Evolutionary conservation across 768 basidiomycete species (phyloP), one percentile per base, ranked within the genome.

Genomic region (Naematelia encephala): DNA sequence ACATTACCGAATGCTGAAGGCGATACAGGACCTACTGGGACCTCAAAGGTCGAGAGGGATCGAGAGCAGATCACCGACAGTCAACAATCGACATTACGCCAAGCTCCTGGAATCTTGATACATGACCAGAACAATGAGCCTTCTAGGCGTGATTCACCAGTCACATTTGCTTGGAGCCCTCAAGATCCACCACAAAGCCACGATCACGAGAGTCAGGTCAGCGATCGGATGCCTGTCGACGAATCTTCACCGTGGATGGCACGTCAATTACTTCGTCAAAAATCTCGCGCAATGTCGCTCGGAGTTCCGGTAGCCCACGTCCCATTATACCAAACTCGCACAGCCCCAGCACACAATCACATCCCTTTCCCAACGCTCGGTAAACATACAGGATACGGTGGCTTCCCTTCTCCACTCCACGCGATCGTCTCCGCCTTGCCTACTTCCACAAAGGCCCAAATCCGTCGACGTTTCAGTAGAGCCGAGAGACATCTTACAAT

Each of bases 351-450:
- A 30, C 27, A 10, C 12, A 27, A 42, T 23, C 49, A 39, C 28
- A 30, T 51, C 14, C 48, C 49, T 14, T n/a, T 3, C n/a, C 49
- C 30, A 28, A 44, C 4, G 2, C 48, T 26, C 44, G n/a, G 8
- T 16, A 54, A 46, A 13, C 51, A 59, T 23, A 19, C 45, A 23
- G 51, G 58, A 11, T 5, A 29, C 26, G 39, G 58, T 16, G 39
- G 51, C 2, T 59, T 59, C 43, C 44, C 58, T 2, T 16, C 34
- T 22, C 39, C 51, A 3, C 23, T 47, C 4, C 44, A 55, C 3
- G 5, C 26, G 2, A 34, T 44, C 10, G 13, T 23, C 11, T 39
- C 51, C 39, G 21, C 50, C 25, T 22, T 59, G 11, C 55, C 49
- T 1, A 2, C 50, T 10, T 23, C 50, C 44, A 27, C n/a, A n/a